These are phyloP conservation scores for Penicillium brasilianum DNA, from an alignment of 2,329 filamentous ascomycete genomes.

Conservation along the genomic window DNA sequence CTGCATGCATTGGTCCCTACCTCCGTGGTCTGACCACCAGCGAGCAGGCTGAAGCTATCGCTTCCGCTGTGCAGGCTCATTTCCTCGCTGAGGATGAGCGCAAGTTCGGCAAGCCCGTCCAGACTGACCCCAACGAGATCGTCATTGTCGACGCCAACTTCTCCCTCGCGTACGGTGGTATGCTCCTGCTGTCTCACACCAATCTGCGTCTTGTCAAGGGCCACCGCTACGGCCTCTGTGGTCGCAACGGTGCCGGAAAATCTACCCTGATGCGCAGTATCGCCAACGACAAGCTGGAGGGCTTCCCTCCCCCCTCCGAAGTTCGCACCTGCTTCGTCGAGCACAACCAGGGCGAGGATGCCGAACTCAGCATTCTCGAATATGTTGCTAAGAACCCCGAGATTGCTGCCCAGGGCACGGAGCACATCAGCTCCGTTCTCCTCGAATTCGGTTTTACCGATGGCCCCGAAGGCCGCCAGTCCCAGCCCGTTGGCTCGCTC, in stretches of 20 bases:
- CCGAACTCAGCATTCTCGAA: constrained; percentile 92
- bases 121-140: constrained; percentile 87
- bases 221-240: constrained; percentile 95
- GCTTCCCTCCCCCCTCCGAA: constrained; percentile 90
- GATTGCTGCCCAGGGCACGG: constrained; percentile 75
- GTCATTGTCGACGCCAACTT: constrained; percentile 99
- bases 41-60: constrained; percentile 67
- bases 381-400: constrained; percentile 90
- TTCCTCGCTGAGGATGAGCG: constrained; percentile 85
- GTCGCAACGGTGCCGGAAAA: constrained; percentile 96
- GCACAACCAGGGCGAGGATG: constrained; percentile 98
- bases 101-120: constrained; percentile 81
- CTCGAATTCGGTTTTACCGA: constrained; percentile 92
- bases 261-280: constrained; percentile 99
- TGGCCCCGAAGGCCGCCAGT: constrained; percentile 85
- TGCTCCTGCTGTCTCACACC: constrained; percentile 94
- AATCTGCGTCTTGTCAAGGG: constrained; percentile 94
- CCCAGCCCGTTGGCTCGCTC: constrained; percentile 87
- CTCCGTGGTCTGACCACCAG: constrained; percentile 71
- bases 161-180: constrained; percentile 95
- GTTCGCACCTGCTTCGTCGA: constrained; percentile 97
- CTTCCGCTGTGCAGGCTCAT: constrained; percentile 73
- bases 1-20: constrained; percentile 73
- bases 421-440: constrained; percentile 82
- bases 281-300: constrained; percentile 92